These are phyloP conservation scores for Anastatica hierochuntica DNA, from an alignment of 345 rosid genomes.

Conservation along the genomic window DNA sequence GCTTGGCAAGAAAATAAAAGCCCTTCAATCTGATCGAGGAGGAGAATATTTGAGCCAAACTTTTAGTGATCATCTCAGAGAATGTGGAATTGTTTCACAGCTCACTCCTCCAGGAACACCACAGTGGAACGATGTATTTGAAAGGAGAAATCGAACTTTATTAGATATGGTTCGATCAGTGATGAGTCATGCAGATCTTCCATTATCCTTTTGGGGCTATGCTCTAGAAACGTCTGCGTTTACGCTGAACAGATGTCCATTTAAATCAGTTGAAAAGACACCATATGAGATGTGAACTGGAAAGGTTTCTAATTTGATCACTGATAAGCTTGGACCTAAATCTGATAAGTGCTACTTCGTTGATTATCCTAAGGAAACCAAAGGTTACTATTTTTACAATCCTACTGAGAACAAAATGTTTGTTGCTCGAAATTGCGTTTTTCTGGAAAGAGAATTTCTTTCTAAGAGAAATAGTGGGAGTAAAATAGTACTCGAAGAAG, in stretches of 20 bases:
- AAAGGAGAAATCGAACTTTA: not conserved
- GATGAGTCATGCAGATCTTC: not conserved
- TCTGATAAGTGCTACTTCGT: not conserved
- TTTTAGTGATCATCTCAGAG: not conserved
- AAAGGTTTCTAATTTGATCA: not conserved
- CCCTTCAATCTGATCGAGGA: not conserved
- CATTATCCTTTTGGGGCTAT: not conserved
- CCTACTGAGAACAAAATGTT: not conserved
- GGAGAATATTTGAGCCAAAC: not conserved
- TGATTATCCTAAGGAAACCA: not conserved
- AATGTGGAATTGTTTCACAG: not conserved
- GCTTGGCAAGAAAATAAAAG: not conserved
- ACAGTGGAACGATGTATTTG: not conserved
- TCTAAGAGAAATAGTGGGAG: not conserved
- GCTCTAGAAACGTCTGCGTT: not conserved
- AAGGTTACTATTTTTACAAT: too few species aligned
- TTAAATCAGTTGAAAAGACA: not conserved
- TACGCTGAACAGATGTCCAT: not conserved
- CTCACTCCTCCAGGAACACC: not conserved
- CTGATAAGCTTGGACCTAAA: not conserved
- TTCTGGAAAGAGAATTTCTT: not conserved
- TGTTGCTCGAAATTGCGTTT: not conserved
- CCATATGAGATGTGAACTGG: not conserved
- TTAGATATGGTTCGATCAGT: not conserved
- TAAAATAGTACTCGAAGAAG: not conserved